Evolutionary conservation across 2,329 filamentous ascomycete species (phyloP), one percentile per base, ranked within the genome.

Genomic region (Atkinsonella hypoxylon): DNA sequence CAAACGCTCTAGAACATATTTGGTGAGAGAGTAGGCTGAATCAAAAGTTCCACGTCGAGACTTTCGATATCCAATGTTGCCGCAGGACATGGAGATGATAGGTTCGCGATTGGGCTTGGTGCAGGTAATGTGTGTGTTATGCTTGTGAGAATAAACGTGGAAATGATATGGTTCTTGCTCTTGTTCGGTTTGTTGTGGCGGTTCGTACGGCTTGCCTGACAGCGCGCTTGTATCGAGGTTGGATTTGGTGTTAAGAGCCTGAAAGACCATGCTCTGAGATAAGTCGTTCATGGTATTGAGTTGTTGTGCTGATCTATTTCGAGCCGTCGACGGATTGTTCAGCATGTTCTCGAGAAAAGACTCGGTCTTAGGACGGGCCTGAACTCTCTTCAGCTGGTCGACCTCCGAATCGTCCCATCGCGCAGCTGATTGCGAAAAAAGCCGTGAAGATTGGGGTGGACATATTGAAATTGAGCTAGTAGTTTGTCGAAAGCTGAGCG

Each of bases 71-170:
- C 91, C 91, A 53, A 98, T 81, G 62, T 95, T 89, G 46, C 93
- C 93, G 53, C 83, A 79, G 2, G 86, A 87, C 59, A 95, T 69
- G 12, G 84, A 89, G 56, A 98, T 75, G 56, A 97, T 78, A 30
- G 88, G 79, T 56, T 88, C 79, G 45, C 85, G 78, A 65, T 89
- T 83, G 30, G 93, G 90, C 61, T 84, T 83, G 20, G 89, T 88
- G 57, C 96, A 79, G 1, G 90, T 96, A 61, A 98, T 79, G 69
- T 97, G 89, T 18, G 88, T 93, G 73, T 98, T 98, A 78, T 96
- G 93, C 71, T 89, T 94, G 66, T 87, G 84, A 30, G 85, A 73
- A 70, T 82, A 91, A 65, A 98, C 75, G 71, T 95, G 88, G 56
- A 98, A 77, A 66, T 95, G 89, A 72, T 89, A 89, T 2, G 87